These are phyloP conservation scores for Chaetoscypha palmicola DNA, from an alignment of 2,329 filamentous ascomycete genomes.

Conservation along the genomic window DNA sequence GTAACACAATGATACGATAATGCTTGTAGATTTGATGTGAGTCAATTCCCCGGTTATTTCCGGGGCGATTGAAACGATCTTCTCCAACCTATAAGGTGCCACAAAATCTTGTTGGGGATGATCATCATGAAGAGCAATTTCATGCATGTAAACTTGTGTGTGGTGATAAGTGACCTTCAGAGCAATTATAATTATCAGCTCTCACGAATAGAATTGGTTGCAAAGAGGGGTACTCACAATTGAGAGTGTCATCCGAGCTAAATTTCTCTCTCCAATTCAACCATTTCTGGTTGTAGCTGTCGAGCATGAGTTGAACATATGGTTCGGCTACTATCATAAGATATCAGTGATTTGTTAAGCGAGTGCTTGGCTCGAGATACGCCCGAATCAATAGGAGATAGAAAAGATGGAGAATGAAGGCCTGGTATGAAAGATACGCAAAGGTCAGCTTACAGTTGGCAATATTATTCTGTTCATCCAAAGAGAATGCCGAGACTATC, in stretches of 20 bases:
- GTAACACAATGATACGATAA: constrained; percentile 44
- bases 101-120: constrained; percentile 43
- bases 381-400: neutral
- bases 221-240: constrained; percentile 8
- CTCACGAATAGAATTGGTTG: neutral
- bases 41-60: constrained; percentile 31
- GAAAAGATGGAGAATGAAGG: neutral
- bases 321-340: constrained; percentile 37
- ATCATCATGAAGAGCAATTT: constrained; percentile 48
- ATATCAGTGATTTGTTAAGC: neutral
- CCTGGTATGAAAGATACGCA: too few species aligned
- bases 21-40: constrained; percentile 43
- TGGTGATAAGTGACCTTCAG: constrained; percentile 38
- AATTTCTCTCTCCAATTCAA: constrained; percentile 36
- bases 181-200: constrained; percentile 11
- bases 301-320: constrained; percentile 44
- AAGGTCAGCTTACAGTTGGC: constrained; percentile 30
- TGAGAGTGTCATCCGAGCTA: constrained; percentile 26
- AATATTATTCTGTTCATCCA: constrained; percentile 31
- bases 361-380: neutral
- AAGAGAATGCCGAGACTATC: constrained; percentile 44
- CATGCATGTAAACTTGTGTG: constrained; percentile 49
- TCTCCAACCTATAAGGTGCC: constrained; percentile 21
- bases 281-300: constrained; percentile 43
- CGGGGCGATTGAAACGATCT: constrained; percentile 18